phyloP scores from a whole-genome alignment of 805 yeast species.

The Wickerhamomyces queroliae region DNA sequence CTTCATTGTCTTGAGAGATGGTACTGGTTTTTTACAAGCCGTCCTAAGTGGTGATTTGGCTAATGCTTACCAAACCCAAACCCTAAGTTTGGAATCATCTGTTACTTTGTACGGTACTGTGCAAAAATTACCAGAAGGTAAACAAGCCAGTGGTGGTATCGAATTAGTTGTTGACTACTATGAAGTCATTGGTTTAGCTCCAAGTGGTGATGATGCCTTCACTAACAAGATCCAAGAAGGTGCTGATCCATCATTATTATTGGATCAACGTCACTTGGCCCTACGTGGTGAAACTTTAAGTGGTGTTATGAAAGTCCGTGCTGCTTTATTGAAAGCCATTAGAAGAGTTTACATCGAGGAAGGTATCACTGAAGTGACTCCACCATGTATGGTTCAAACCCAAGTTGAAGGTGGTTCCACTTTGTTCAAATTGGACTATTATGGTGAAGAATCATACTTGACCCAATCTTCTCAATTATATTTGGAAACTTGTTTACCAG shows the following conservation, averaged over 20 bases:
- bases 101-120: constrained; percentile 76
- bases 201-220: constrained; percentile 92
- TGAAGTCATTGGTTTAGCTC: constrained; percentile 87
- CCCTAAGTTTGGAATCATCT: constrained; percentile 85
- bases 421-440: constrained; percentile 85
- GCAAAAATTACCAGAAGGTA: constrained; percentile 87
- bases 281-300: constrained; percentile 93
- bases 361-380: constrained; percentile 84
- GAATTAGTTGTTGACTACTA: constrained; percentile 90
- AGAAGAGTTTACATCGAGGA: constrained; percentile 76
- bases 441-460: constrained; percentile 93
- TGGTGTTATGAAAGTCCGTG: constrained; percentile 92
- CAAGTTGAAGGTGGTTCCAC: constrained; percentile 99
- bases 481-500: constrained; percentile 92
- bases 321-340: constrained; percentile 63
- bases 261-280: constrained; percentile 95
- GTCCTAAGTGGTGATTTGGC: constrained; percentile 90
- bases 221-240: constrained; percentile 91
- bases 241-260: constrained; percentile 86
- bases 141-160: constrained; percentile 95
- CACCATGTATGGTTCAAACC: constrained; percentile 99
- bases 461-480: constrained; percentile 97
- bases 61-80: constrained; percentile 77
- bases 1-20: constrained; percentile 91
- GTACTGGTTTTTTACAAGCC: constrained; percentile 85